Conservation (phyloP, 1,139 yeast genomes). For the Pichiaceae sp. region DNA sequence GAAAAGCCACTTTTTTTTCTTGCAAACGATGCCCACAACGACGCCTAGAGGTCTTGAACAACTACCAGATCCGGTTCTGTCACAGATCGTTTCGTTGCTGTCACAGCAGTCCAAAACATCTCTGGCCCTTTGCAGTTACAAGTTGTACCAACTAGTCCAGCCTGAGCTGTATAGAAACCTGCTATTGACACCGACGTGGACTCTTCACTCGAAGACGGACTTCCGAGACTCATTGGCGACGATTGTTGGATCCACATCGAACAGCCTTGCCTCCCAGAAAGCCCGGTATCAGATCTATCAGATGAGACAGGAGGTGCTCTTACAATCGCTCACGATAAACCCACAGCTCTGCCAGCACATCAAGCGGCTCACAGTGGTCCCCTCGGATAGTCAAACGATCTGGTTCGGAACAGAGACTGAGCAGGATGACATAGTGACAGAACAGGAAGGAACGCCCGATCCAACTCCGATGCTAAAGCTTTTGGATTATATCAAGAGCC, state of each 20-base stretch:
- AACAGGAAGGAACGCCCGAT: neutral
- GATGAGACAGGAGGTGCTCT: slow-evolving; percentile 21
- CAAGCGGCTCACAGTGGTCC: slow-evolving; percentile 14
- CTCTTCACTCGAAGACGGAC: slow-evolving; percentile 6
- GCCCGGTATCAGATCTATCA: slow-evolving; percentile 13
- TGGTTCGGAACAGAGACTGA: slow-evolving; percentile 6
- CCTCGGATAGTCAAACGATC: neutral
- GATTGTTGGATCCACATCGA: slow-evolving; percentile 18
- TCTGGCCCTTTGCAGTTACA: slow-evolving; percentile 18
- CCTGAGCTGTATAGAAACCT: slow-evolving; percentile 21
- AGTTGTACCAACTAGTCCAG: slow-evolving; percentile 16
- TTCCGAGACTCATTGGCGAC: slow-evolving; percentile 16
- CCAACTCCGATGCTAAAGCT: slow-evolving; percentile 8
- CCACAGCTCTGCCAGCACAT: slow-evolving; percentile 16
- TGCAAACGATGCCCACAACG: too few relatives aligned
- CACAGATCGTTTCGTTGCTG: slow-evolving; percentile 12
- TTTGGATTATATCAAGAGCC: slow-evolving; percentile 8
- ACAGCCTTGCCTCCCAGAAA: slow-evolving; percentile 16
- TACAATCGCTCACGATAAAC: slow-evolving; percentile 21
- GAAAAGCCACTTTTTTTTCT: too few relatives aligned
- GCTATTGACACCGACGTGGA: slow-evolving; percentile 14
- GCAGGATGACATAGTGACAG: slow-evolving; percentile 3
- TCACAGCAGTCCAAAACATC: slow-evolving; percentile 23
- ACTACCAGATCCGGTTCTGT: slow-evolving; percentile 15
- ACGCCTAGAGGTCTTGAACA: slow-evolving; percentile 2